These are phyloP conservation scores for Botrytis paeoniae DNA, from an alignment of 2,329 filamentous ascomycete genomes.

Conservation along the genomic window DNA sequence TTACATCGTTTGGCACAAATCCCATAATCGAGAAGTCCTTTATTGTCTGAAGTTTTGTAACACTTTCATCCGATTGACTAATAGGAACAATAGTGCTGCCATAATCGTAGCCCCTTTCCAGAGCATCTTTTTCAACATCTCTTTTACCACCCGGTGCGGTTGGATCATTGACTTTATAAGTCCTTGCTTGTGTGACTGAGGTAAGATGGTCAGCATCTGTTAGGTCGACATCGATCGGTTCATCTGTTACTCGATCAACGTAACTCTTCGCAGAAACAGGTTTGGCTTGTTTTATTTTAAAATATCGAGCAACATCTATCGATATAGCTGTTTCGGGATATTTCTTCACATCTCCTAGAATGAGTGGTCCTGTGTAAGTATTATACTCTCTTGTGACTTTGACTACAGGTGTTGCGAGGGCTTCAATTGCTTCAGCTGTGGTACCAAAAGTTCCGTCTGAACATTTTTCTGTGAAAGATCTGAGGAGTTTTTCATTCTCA, in stretches of 20 bases:
- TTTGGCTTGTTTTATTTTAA: constrained; percentile 74
- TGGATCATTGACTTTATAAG: constrained; percentile 77
- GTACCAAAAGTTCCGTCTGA: constrained; percentile 73
- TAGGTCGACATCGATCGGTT: constrained; percentile 42
- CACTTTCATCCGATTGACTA: constrained; percentile 77
- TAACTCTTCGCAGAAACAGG: constrained; percentile 76
- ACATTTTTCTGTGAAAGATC: constrained; percentile 63
- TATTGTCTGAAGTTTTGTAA: constrained; percentile 80
- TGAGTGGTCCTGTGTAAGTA: constrained; percentile 75
- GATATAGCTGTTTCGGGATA: constrained; percentile 68
- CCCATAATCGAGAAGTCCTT: constrained; percentile 79
- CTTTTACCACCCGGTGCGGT: constrained; percentile 72
- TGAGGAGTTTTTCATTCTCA: constrained; percentile 71
- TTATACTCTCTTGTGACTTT: constrained; percentile 75
- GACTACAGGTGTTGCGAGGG: constrained; percentile 72
- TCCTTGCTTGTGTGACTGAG: constrained; percentile 71
- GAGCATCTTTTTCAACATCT: constrained; percentile 75
- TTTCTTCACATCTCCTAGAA: constrained; percentile 71
- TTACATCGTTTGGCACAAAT: constrained; percentile 61
- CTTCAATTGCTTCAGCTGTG: constrained; percentile 77
- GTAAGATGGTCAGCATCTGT: constrained; percentile 52
- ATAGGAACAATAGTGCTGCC: constrained; percentile 90
- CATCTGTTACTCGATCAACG: constrained; percentile 49
- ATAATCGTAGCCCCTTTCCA: constrained; percentile 94
- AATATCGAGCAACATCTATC: constrained; percentile 89